Percentiles rank a stretch among this genome's conserved stretches.
Evolutionary conservation across 1,284 basidiomycete genomes (phyloP).

Genomic region (Amylostereum areolatum): DNA sequence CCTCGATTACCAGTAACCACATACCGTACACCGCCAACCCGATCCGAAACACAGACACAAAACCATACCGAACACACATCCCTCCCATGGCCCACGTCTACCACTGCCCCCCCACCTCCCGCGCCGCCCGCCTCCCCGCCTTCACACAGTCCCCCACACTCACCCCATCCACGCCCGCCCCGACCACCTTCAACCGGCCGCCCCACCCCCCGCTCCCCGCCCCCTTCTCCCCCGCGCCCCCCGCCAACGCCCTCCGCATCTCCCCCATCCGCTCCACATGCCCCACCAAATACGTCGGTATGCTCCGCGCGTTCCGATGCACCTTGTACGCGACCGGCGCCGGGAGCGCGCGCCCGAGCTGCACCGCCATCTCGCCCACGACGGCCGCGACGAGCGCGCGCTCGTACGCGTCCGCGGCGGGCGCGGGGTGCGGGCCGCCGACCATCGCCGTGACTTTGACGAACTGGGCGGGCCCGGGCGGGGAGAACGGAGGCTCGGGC

Average conservation of each 20-base stretch:
- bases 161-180: slow-evolving; percentile 85
- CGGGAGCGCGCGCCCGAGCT: slow-evolving; percentile 49
- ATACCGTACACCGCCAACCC: background rate
- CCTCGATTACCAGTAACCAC: too few species aligned
- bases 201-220: slow-evolving; percentile 43
- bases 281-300: slow-evolving; percentile 77
- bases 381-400: slow-evolving; percentile 34
- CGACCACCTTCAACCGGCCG: slow-evolving; percentile 67
- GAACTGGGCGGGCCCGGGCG: slow-evolving; percentile 21
- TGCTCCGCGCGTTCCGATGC: slow-evolving; percentile 65
- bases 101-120: slow-evolving; percentile 4
- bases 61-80: background rate
- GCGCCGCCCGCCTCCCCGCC: slow-evolving; percentile 56
- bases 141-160: slow-evolving; percentile 89
- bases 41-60: background rate
- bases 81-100: background rate
- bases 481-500: slow-evolving; percentile 6
- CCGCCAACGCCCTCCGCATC: slow-evolving; percentile 28
- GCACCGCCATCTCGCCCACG: slow-evolving; percentile 42
- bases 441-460: slow-evolving; percentile 89
- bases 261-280: slow-evolving; percentile 68
- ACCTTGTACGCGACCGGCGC: slow-evolving; percentile 52
- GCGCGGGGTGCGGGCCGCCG: slow-evolving; percentile 71
- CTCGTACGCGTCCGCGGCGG: slow-evolving; percentile 19
- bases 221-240: slow-evolving; percentile 10